Evolutionary conservation across 176 grass and related monocot species (phyloP).

Genomic region (Aegilops tauschii): DNA sequence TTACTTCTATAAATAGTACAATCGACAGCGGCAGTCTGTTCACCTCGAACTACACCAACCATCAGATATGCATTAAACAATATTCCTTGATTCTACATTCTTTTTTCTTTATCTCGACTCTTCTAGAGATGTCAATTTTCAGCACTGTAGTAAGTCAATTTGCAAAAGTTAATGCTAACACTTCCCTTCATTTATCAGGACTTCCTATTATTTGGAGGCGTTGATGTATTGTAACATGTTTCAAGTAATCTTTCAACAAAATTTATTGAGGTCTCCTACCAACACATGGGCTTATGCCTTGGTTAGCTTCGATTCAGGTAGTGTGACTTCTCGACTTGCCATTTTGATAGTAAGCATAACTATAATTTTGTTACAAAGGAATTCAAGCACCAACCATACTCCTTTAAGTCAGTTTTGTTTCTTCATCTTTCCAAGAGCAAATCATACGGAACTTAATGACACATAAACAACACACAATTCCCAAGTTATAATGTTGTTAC

Average conservation of each 20-base stretch:
- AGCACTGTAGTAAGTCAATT: background rate
- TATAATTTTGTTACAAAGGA: background rate
- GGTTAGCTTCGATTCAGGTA: background rate
- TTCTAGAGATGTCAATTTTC: background rate
- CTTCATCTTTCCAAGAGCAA: background rate
- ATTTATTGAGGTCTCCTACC: background rate
- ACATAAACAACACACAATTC: slow-evolving; percentile 13
- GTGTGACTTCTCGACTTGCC: background rate
- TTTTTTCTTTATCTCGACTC: background rate
- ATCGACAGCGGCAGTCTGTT: background rate
- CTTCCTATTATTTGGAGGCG: background rate
- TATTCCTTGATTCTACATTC: background rate
- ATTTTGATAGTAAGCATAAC: slow-evolving; percentile 1
- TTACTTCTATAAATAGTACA: background rate
- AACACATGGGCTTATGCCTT: background rate
- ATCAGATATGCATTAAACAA: background rate
- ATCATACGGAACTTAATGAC: slow-evolving; percentile 13
- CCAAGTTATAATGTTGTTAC: slow-evolving; percentile 22
- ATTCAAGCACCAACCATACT: background rate
- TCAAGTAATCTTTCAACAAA: background rate
- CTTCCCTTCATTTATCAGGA: background rate
- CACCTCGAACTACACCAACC: background rate
- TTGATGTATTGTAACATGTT: background rate
- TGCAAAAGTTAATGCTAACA: background rate
- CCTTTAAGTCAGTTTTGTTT: background rate